These are phyloP conservation scores for Meyerozyma smithsonii DNA, from an alignment of 1,139 yeast genomes.

Conservation along the genomic window DNA sequence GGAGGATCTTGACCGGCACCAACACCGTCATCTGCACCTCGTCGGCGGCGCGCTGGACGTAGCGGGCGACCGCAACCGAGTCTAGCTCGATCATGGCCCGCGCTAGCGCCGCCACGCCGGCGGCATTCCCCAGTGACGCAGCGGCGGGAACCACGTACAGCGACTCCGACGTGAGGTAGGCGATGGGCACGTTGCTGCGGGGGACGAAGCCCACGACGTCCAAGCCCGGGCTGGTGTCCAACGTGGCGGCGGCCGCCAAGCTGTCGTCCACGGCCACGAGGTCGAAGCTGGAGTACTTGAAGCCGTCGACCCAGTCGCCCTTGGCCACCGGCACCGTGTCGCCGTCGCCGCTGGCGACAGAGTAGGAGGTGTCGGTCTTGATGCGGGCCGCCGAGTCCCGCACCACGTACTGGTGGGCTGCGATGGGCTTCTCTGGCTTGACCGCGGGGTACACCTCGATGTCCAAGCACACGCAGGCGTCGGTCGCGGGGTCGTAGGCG, in stretches of 20 bases:
- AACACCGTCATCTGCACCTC: constrained; percentile 56
- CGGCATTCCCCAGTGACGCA: constrained; percentile 30
- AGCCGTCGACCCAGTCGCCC: constrained; percentile 16
- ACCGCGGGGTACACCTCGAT: constrained; percentile 68
- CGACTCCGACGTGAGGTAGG: constrained; percentile 57
- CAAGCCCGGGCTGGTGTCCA: constrained; percentile 44
- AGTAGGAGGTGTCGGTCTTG: constrained; percentile 20
- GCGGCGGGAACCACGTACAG: constrained; percentile 44
- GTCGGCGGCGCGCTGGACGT: constrained; percentile 44
- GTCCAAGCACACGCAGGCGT: constrained; percentile 7
- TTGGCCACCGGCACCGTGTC: constrained; percentile 5
- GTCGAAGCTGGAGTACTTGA: constrained; percentile 59
- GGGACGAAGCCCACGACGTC: constrained; percentile 64
- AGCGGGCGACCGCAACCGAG: constrained; percentile 57
- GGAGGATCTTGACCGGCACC: constrained; percentile 40
- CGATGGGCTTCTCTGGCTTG: constrained; percentile 35
- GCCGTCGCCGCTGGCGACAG: constrained; percentile 15
- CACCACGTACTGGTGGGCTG: constrained; percentile 29
- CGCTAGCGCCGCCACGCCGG: constrained; percentile 51
- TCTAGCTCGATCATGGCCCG: constrained; percentile 47
- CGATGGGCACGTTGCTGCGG: constrained; percentile 45
- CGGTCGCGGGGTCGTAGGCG: constrained; percentile 1
- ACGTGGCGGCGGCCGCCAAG: constrained; percentile 29
- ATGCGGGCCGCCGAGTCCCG: constrained; percentile 11
- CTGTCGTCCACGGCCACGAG: constrained; percentile 20